A percentile compares a stretch with the other conserved stretches of the same genome.
Conservation (phyloP, 2,329 filamentous ascomycete genomes). For the Sporothrix globosa region DNA sequence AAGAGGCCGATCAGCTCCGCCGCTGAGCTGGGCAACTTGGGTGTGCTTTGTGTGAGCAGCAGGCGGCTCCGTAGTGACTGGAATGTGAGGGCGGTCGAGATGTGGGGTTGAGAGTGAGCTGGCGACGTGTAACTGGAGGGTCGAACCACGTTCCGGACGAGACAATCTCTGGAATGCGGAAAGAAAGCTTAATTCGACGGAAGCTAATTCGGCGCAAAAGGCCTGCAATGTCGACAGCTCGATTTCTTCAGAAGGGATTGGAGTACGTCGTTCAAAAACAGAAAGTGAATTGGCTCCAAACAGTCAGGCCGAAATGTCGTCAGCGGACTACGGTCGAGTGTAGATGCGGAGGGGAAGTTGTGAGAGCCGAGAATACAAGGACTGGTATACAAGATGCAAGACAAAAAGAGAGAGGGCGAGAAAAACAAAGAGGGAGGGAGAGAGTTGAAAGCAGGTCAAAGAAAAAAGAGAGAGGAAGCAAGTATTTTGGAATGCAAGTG, state of each 20-base stretch:
- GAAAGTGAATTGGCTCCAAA: not conserved
- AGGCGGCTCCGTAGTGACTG: constrained; percentile 15
- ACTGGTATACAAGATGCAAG: constrained; percentile 18
- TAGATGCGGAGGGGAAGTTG: not conserved
- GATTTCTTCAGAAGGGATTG: not conserved
- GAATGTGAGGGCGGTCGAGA: constrained; percentile 26
- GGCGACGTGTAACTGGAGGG: constrained; percentile 7
- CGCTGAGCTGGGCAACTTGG: constrained; percentile 24
- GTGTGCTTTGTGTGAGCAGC: constrained; percentile 11
- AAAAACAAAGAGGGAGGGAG: constrained; percentile 5
- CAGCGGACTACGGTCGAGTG: not conserved
- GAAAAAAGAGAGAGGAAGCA: constrained; percentile 14
- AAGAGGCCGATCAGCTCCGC: constrained; percentile 16
- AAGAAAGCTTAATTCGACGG: constrained; percentile 27
- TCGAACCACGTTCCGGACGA: constrained; percentile 13
- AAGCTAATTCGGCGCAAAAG: not conserved
- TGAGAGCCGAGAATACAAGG: not conserved
- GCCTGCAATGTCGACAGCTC: not conserved
- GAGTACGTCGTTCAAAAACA: constrained; percentile 18
- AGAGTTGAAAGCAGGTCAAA: constrained; percentile 13
- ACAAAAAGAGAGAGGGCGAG: not conserved
- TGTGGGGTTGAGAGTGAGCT: constrained; percentile 28
- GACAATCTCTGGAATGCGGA: constrained; percentile 28
- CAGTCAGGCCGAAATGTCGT: constrained; percentile 29
- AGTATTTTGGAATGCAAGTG: constrained; percentile 21